Evolutionary conservation across 1,284 basidiomycete genomes (phyloP).

Genomic region (Hypsizygus ulmarius): DNA sequence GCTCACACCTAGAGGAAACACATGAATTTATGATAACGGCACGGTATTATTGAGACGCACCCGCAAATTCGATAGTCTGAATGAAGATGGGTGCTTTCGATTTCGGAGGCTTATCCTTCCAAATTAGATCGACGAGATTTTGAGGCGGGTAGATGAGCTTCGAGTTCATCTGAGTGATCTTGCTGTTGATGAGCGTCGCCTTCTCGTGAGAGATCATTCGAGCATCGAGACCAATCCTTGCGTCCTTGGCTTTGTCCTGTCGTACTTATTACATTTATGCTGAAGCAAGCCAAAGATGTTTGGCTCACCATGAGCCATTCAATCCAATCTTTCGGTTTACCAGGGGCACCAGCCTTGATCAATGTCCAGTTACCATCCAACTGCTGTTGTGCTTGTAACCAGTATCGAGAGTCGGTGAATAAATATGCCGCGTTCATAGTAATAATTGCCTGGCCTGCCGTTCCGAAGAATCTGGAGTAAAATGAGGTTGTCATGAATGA

Average conservation of each 20-base stretch:
- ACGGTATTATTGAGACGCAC: conserved; percentile 30
- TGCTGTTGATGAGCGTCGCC: conserved; percentile 56
- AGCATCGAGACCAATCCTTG: conserved; percentile 84
- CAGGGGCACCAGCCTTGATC: conserved; percentile 60
- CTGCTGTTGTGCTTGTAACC: conserved; percentile 79
- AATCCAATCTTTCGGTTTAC: conserved; percentile 71
- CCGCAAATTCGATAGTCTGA: conserved; percentile 75
- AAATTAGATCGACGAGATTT: conserved; percentile 87
- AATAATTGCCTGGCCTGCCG: conserved; percentile 81
- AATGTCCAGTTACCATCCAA: conserved; percentile 79
- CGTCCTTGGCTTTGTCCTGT: conserved; percentile 51
- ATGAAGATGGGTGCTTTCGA: conserved; percentile 70
- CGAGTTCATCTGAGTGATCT: conserved; percentile 50
- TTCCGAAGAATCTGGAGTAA: conserved; percentile 71
- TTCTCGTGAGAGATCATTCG: conserved; percentile 80
- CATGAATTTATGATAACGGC: background rate
- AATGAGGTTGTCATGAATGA: conserved; percentile 9
- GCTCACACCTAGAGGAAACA: conserved; percentile 40
- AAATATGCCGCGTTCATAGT: conserved; percentile 67
- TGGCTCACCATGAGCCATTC: conserved; percentile 67
- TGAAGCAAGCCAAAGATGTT: background rate
- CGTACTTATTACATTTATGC: conserved; percentile 2
- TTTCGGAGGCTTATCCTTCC: conserved; percentile 72
- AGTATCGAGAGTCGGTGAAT: conserved; percentile 88
- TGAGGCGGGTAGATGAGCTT: conserved; percentile 68